Base-by-base conservation (phyloP, 371 early-diverging fungal species). In the Fennellomyces sp. region DNA sequence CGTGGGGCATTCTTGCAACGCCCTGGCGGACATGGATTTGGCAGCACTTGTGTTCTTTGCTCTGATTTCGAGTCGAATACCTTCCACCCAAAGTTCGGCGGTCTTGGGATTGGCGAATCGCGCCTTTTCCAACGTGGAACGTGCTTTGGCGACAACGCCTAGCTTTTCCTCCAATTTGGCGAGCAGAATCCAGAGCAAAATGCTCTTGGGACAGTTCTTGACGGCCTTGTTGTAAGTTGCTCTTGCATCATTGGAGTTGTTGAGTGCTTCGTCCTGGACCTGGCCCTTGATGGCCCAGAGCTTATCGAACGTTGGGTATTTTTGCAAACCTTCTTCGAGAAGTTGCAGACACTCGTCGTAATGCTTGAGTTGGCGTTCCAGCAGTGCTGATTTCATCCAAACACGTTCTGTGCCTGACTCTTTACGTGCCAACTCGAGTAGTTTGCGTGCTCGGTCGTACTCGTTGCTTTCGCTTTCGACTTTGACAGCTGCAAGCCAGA, bases 401-500 rank as follows among this genome's bases (percentile, higher is more conserved):
- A 97, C 94, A 42, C 92, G 82, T 51, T 81, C 80, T 21, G 89
- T 87, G 42, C 85, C 86, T 15, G 86, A 86, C 52, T 86, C 72
- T 30, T 85, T 82, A 58, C 96, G 77, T 0, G 97, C 97, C 41
- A 86, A 79, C 52, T 85, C 81, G 29, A 97, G 68, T 10, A 97
- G 69, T 29, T 78, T 65, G 31, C 91, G 83, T 0, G 97, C 98
- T 56, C 95, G 88, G 5, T 84, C 85, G 65, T 86, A 86, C 69
- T 95, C 91, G 1, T 87, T 85, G 50, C 88, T 93, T 63, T 95
- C 95, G 38, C 90, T 90, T 73, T 97, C 97, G 15, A 98, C 86
- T 70, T 96, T 96, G 60, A 96, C 94, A 28, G 97, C 98, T 2
- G 97, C 97, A 57, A 98, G 74, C 89, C 96, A 94, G 35, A 97